Evolutionary conservation across 768 basidiomycete species (phyloP), one percentile per base, ranked within the genome.

Genomic region (Leccinellum albellum): DNA sequence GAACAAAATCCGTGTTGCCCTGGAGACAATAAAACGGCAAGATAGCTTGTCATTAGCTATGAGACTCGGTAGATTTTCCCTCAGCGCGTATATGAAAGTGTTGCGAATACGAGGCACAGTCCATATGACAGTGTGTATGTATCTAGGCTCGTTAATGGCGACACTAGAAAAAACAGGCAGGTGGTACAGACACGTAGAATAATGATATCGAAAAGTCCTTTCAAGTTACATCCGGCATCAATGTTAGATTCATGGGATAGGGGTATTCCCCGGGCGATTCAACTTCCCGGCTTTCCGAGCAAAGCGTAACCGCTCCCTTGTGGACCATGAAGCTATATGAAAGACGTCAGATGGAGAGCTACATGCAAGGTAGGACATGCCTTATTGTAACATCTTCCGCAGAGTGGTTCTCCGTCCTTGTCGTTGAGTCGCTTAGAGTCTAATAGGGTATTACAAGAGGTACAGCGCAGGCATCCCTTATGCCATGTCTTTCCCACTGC

Each of bases 401-500:
- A 93, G 35, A 83, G 75, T 13, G 88, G 87, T 13, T 81, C 77
- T 1, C 86, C 90, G 46, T 89, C 88, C 65, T 87, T 87, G 68
- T 92, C 90, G 26, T 87, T 81, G 54, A 93, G 70, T 21, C 83
- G 80, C 47, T 76, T 85, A 31, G 89, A 88, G 64, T 91, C 89
- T n/a, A 93, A 74, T 7, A 75, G 65, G 0, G 84, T 83, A 54
- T 76, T 79, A 64, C 90, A 93, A 61, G 86, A 86, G 9, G 79
- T 78, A 66, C 90, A 93, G n/a, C 90, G 76, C 61, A 93, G 70
- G 64, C 91, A 93, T 15, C 73, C 75, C 65, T 89, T 90, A 61
- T 93, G 91, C 72, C 78, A 93, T 15, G 86, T 88, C 76, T 89
- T 88, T 8, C 88, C 88, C 14, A 89, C 79, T 1, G 90, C 90